Evolutionary conservation across 768 basidiomycete genomes (phyloP), one percentile per base, ranked within the genome.

Genomic region (Lentinula edodes): DNA sequence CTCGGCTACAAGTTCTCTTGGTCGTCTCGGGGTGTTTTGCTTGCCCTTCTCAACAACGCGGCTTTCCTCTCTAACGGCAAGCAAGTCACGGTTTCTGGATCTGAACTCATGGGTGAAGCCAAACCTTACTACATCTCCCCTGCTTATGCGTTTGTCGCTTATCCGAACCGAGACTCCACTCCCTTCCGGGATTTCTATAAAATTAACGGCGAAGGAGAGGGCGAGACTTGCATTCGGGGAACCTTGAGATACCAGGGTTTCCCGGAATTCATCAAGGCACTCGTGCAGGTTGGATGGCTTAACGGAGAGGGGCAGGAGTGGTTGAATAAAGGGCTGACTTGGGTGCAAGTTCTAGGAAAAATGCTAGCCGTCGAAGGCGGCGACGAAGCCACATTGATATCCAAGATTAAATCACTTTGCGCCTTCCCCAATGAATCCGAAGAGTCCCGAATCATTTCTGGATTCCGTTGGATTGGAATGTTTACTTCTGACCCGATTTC

Each of bases 1-100:
- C 88, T 98, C 61, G 96, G 96, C 10, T 99, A 98, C 86, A 98
- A 98, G 74, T 98, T 99, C 79, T 97, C 94, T 41, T 98, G 97
- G 97, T 96, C 94, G 6, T 91, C 95, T 7, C 90, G 94, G 20
- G 96, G 95, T 56, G 95, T 95, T 48, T 88, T 99, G 60, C 89
- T 98, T 66, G 96, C 97, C 2, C 84, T 98, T 56, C 84, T 95
- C 68, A 98, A 98, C 80, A 80, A 83, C 39, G 97, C 93, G 18
- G 87, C 90, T 3, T 95, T 89, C 77, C 80, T 90, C 69, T 79
- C 85, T 42, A 76, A 82, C 58, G 84, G 87, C 36, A 75, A 91
- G 74, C 76, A 83, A 51, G 78, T 87, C 55, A 78, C 83, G 48
- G 81, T 98, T 48, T 73, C 80, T 6, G 95, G 95, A 61, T 79